Percentiles rank a stretch among this genome's conserved stretches.
Conservation (phyloP, 768 basidiomycete species). For the Boletus vinaceobasis region DNA sequence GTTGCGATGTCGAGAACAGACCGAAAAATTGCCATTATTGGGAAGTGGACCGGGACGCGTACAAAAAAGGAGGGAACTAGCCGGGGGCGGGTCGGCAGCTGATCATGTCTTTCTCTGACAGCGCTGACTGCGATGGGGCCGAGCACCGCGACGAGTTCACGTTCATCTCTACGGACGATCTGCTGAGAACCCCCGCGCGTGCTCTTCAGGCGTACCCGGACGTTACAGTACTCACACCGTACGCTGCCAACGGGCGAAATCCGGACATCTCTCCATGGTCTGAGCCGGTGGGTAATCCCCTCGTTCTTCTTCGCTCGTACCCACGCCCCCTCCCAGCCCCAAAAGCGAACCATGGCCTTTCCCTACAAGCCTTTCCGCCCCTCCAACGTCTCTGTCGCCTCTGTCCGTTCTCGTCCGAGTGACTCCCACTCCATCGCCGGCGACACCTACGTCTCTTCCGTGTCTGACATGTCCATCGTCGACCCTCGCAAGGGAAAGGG, state of each 20-base stretch:
- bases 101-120: conserved; percentile 16
- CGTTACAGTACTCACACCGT: neutral
- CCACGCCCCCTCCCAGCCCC: conserved; percentile 14
- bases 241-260: neutral
- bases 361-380: conserved; percentile 31
- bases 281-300: conserved; percentile 12
- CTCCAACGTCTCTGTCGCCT: conserved; percentile 33
- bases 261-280: conserved; percentile 22
- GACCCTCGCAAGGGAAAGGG: conserved; percentile 47
- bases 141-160: conserved; percentile 10
- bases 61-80: neutral
- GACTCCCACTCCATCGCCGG: conserved; percentile 28
- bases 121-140: neutral
- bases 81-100: neutral
- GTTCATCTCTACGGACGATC: conserved; percentile 5
- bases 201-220: conserved; percentile 15
- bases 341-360: conserved; percentile 22
- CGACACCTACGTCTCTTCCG: conserved; percentile 29
- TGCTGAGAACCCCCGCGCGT: neutral
- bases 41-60: neutral
- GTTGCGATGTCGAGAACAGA: conserved; percentile 11
- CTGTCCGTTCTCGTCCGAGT: conserved; percentile 25
- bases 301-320: neutral
- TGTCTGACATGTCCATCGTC: conserved; percentile 34
- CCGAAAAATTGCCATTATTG: conserved; percentile 12